Evolutionary conservation across 2,329 filamentous ascomycete genomes (phyloP), one percentile per base, ranked within the genome.

Genomic region (Pyricularia grisea): DNA sequence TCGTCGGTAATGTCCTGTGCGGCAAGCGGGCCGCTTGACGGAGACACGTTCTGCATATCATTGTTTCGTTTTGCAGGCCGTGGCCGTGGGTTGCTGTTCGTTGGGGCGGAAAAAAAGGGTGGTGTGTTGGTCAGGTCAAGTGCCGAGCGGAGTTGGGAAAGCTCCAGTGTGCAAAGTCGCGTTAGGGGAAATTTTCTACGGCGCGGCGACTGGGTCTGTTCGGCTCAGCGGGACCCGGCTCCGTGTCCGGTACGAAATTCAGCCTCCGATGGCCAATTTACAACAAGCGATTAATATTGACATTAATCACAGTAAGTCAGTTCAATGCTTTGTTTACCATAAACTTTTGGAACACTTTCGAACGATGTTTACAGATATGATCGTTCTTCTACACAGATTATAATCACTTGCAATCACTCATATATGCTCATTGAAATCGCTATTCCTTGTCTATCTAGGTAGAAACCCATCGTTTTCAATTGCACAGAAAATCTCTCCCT

Each of bases 1-100:
- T 64, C 42, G 69, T 67, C 36, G 72, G 68, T 61, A 63, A 70
- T 67, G 71, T 69, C 67, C 75, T 75, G 71, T 74, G 75, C 67
- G 75, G 70, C 65, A 78, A 72, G 70, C 77, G 74, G 69, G 82
- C 78, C 70, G 79, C 80, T 71, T 79, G 78, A 71, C 83, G 83
- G 67, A 88, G 78, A 76, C 86, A 89, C 72, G 79, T 76, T 72
- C 78, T 75, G 75, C 80, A 82, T 72, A 81, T 81, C 79, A 80
- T 82, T 72, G 70, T 75, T 71, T 42, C 33, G 64, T 70, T 66
- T 60, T 69, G 64, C 72, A 72, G 70, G 68, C 72, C 71, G 72
- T 76, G 74, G 73, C 72, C 74, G 72, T 73, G 72, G 70, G 66
- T 65, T 65, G 67, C 65, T 60, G 68, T 72, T 69, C 66, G 65